Base-by-base conservation (phyloP, 2,329 filamentous ascomycete genomes). In the Aspergillus ustus region DNA sequence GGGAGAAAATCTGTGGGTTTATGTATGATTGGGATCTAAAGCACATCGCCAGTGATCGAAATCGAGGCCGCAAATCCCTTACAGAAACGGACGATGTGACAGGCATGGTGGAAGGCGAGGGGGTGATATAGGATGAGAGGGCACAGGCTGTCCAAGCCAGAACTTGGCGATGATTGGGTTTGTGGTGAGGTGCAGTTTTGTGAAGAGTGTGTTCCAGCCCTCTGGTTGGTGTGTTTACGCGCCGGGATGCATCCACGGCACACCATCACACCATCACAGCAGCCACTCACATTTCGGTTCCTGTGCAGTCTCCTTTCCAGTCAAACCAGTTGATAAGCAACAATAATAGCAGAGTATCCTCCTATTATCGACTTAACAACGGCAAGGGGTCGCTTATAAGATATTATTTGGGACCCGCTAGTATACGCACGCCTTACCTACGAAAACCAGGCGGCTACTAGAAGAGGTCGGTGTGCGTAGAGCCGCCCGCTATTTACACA, bases 31-130 rank as follows among this genome's bases (percentile, higher is more conserved):
- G 54, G 56, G 51, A 45, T 57, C 50, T 53, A 25, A 54, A 19
- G 50, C 51, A 61, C 64, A 70, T 70, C 46, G 59, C 57, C 48
- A 58, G 57, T 52, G 63, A 66, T 69, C 64, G 64, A 63, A 62
- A 65, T 61, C 46, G 65, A 67, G 60, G 49, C 61, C 61, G 70
- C 67, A 68, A 74, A 72, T 73, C 70, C 70, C 60, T 58, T 58
- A 62, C 60, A 44, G 49, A 62, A 54, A 53, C 22, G 59, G 59
- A 57, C 7, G 22, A 52, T 43, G 54, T 45, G 60, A 58, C 54
- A 50, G 43, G 13, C 54, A 61, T 61, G 40, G 20, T 52, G 59
- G 50, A 43, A 34, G 43, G 50, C 29, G 54, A 52, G 31, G 54
- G 19, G 45, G 52, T 60, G 57, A 60, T 60, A 60, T 60, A 60